phyloP scores from a whole-genome alignment of 2,329 filamentous ascomycete species.

The Botrytis elliptica region DNA sequence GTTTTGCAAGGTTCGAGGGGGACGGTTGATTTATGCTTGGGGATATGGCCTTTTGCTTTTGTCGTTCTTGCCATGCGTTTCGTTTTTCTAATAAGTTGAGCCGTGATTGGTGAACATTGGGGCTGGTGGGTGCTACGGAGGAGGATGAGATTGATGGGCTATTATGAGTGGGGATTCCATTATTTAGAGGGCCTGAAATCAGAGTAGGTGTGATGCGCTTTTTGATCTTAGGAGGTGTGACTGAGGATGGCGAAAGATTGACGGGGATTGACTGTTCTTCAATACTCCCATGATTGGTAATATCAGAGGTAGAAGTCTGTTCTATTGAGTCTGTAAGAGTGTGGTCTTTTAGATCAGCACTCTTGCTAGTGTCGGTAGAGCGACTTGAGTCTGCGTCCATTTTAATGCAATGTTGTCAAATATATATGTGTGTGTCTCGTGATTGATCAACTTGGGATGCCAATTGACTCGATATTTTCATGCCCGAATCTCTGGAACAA shows the following conservation, averaged over 20 bases:
- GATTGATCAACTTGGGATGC: not conserved
- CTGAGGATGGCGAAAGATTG: not conserved
- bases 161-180: not conserved
- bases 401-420: not conserved
- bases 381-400: not conserved
- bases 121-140: not conserved
- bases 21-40: not conserved
- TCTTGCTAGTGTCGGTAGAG: not conserved
- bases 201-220: not conserved
- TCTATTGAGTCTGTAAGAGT: not conserved
- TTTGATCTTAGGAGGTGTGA: not conserved
- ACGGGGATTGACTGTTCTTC: not conserved
- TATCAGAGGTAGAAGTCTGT: not conserved
- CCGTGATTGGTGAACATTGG: not conserved
- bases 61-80: not conserved
- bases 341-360: not conserved
- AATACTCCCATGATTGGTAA: not conserved
- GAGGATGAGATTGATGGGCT: not conserved
- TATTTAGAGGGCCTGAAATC: not conserved
- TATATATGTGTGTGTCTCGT: not conserved
- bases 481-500: not conserved
- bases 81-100: not conserved
- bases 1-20: not conserved
- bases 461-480: not conserved
- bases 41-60: not conserved